These are phyloP conservation scores for Fusarium bactridioides DNA, from an alignment of 2,329 filamentous ascomycete species.

Conservation along the genomic window DNA sequence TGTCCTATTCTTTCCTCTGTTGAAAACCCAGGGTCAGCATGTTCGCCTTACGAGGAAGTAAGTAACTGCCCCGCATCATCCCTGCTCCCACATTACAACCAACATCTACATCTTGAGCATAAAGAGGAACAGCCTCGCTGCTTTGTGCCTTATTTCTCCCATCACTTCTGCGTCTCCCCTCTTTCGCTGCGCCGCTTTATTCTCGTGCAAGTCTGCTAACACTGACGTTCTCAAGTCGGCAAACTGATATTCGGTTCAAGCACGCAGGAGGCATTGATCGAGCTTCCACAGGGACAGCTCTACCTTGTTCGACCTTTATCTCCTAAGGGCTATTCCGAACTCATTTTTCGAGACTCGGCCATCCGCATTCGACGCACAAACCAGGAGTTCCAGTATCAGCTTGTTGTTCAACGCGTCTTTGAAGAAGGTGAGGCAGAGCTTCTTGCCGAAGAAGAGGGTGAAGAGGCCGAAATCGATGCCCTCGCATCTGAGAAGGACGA, in stretches of 20 bases:
- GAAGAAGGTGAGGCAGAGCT: constrained; percentile 97
- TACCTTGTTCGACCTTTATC: constrained; percentile 96
- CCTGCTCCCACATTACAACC: constrained; percentile 19
- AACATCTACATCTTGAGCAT: constrained; percentile 17
- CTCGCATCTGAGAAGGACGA: constrained; percentile 88
- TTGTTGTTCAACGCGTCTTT: constrained; percentile 94
- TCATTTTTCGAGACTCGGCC: constrained; percentile 97
- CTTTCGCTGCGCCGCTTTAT: not conserved
- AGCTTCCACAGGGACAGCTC: constrained; percentile 93
- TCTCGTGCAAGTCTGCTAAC: constrained; percentile 18
- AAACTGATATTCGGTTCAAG: constrained; percentile 90
- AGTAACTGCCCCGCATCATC: constrained; percentile 38
- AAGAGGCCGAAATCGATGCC: constrained; percentile 79
- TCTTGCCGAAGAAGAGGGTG: constrained; percentile 86
- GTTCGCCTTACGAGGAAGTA: constrained; percentile 52
- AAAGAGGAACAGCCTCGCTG: constrained; percentile 1
- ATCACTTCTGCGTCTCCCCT: not conserved
- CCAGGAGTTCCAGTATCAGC: constrained; percentile 96
- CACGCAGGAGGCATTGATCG: constrained; percentile 91
- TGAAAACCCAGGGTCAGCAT: constrained; percentile 40
- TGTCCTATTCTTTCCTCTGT: constrained; percentile 1
- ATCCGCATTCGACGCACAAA: constrained; percentile 91
- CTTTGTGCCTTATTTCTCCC: constrained; percentile 3
- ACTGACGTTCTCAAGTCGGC: constrained; percentile 65
- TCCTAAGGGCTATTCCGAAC: constrained; percentile 96